These are phyloP conservation scores for Aleurites moluccanus DNA, from an alignment of 441 rosid genomes.

Conservation along the genomic window DNA sequence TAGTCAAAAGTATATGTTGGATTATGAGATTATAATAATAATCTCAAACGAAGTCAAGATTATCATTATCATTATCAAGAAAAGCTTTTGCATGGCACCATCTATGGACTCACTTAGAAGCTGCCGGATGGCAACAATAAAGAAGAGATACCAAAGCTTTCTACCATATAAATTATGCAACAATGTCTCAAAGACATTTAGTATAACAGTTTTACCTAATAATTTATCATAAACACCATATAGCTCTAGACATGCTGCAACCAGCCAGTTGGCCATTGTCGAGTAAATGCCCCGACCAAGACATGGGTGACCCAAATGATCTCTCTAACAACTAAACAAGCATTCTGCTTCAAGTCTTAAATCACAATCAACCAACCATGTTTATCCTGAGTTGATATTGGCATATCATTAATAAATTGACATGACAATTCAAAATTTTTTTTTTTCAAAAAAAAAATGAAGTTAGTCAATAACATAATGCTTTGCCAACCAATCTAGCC, in stretches of 20 bases:
- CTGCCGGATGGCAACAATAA: slow-evolving; percentile 5
- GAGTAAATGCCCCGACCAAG: not conserved
- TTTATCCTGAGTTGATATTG: not conserved
- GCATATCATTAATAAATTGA: not conserved
- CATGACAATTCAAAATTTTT: too few species aligned
- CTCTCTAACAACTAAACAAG: not conserved
- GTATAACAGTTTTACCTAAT: too few species aligned
- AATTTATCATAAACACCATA: too few species aligned
- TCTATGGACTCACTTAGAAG: not conserved
- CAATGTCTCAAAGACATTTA: not conserved
- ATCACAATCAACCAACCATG: slow-evolving; percentile 8
- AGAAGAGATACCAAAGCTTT: not conserved
- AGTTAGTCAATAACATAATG: not conserved
- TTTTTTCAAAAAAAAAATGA: rapidly evolving
- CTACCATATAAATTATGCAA: not conserved
- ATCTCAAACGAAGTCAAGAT: not conserved
- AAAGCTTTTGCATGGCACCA: too few species aligned
- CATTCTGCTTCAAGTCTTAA: not conserved
- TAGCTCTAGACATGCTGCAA: too few species aligned
- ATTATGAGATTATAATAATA: not conserved
- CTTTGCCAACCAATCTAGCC: not conserved
- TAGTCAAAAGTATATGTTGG: not conserved
- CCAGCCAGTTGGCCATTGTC: not conserved
- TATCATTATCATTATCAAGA: not conserved
- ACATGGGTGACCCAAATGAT: not conserved